These are phyloP conservation scores for Annona cherimola DNA, from an alignment of 164 flowering plant species.

Conservation along the genomic window DNA sequence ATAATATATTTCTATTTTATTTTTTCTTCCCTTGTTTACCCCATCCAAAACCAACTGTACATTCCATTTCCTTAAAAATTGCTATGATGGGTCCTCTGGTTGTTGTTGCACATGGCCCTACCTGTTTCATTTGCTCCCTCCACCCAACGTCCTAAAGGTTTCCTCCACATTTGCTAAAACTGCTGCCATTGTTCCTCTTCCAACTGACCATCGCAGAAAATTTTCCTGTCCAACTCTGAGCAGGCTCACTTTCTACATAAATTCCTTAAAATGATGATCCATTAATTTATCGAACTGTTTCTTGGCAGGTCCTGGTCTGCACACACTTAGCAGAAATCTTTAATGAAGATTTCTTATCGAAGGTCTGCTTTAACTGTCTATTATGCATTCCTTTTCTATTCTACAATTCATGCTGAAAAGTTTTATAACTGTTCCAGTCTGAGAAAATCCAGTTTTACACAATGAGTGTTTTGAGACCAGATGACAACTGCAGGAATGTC, in stretches of 20 bases:
- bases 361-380: slow-evolving; percentile 30
- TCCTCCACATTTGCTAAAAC: not conserved
- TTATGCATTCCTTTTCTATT: not conserved
- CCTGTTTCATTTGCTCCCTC: too few relatives aligned
- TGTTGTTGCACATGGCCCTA: not conserved
- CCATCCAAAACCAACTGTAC: not conserved
- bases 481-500: slow-evolving; percentile 30
- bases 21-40: not conserved
- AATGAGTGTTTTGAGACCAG: slow-evolving; percentile 90
- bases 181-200: not conserved
- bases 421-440: slow-evolving; percentile 38
- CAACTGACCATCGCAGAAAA: not conserved
- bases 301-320: slow-evolving; percentile 72
- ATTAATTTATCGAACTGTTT: not conserved
- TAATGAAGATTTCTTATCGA: slow-evolving; percentile 43
- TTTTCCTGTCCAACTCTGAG: not conserved
- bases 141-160: too few relatives aligned
- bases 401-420: slow-evolving; percentile 1
- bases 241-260: not conserved
- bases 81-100: not conserved
- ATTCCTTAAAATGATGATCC: not conserved
- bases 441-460: slow-evolving; percentile 73
- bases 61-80: not conserved
- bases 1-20: not conserved
- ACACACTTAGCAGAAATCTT: slow-evolving; percentile 92